Percentiles rank a stretch among this genome's conserved stretches.
These are phyloP conservation scores for Botrytis galanthina DNA, from an alignment of 2,329 filamentous ascomycete genomes.

Conservation along the genomic window DNA sequence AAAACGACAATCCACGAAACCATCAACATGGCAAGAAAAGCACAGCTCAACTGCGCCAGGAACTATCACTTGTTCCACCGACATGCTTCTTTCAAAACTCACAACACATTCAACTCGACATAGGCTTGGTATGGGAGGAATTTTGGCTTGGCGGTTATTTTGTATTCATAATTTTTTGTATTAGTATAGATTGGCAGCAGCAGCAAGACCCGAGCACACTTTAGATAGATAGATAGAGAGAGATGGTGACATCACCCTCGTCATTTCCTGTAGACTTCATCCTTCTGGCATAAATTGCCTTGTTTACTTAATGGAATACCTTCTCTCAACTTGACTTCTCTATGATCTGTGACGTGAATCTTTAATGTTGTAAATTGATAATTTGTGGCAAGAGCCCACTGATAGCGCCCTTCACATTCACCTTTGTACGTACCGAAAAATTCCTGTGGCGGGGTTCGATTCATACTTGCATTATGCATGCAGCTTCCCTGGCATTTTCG, in stretches of 20 bases:
- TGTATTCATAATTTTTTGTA: background rate
- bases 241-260: background rate
- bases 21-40: background rate
- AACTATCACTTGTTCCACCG: background rate
- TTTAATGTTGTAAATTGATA: background rate
- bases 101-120: background rate
- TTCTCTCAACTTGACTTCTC: background rate
- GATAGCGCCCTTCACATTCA: too few relatives aligned
- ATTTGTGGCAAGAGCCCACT: background rate
- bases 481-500: background rate
- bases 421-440: background rate
- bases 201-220: conserved; percentile 7
- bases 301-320: conserved; percentile 1
- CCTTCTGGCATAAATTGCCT: background rate
- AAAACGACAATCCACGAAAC: too few relatives aligned
- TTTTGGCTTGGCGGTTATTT: background rate
- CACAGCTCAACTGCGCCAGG: background rate
- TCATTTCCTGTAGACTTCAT: background rate
- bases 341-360: background rate
- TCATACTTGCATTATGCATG: background rate
- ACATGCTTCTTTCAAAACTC: background rate
- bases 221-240: conserved; percentile 1
- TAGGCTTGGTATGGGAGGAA: background rate
- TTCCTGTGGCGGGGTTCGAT: background rate
- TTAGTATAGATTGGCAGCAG: background rate